Evolutionary conservation across 2,329 filamentous ascomycete species (phyloP).

Genomic region (Aureobasidium uvarum): DNA sequence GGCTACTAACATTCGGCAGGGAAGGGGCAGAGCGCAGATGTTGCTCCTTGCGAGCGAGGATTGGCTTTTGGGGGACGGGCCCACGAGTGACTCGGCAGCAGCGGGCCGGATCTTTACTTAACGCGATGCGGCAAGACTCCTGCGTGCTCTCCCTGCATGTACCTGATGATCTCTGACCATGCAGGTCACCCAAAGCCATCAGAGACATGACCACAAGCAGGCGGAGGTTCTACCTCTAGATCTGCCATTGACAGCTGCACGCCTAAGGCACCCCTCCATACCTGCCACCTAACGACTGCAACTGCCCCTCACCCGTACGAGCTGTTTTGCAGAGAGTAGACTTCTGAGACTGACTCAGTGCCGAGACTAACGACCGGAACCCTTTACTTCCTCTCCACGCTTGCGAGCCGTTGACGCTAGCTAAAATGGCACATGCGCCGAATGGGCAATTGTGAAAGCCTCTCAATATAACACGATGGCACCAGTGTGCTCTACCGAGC

Average conservation of each 20-base stretch:
- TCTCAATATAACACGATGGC: slow-evolving; percentile 20
- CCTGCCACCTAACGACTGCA: slow-evolving; percentile 1
- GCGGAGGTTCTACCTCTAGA: neutral
- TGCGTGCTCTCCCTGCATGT: slow-evolving; percentile 17
- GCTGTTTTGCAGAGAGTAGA: slow-evolving; percentile 10
- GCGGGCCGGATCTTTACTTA: slow-evolving; percentile 19
- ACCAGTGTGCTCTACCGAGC: slow-evolving; percentile 2
- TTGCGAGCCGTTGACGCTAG: slow-evolving; percentile 25
- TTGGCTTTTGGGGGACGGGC: slow-evolving; percentile 19
- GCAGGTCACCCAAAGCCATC: slow-evolving; percentile 19
- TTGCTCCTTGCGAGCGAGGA: slow-evolving; percentile 17
- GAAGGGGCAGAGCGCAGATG: slow-evolving; percentile 8
- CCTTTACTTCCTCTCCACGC: slow-evolving; percentile 19
- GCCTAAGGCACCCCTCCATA: neutral
- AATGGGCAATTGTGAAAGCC: slow-evolving; percentile 22
- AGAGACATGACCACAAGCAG: neutral
- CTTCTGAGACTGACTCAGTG: slow-evolving; percentile 23
- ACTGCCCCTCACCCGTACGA: neutral
- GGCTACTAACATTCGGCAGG: slow-evolving; percentile 20
- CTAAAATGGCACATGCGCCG: slow-evolving; percentile 14
- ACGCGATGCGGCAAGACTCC: slow-evolving; percentile 12
- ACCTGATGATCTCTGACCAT: slow-evolving; percentile 25
- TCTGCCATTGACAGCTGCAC: slow-evolving; percentile 13
- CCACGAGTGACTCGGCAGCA: slow-evolving; percentile 18
- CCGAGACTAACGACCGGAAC: slow-evolving; percentile 19